Conservation (phyloP, 2,329 filamentous ascomycete species). For the Colletotrichum abscissum region DNA sequence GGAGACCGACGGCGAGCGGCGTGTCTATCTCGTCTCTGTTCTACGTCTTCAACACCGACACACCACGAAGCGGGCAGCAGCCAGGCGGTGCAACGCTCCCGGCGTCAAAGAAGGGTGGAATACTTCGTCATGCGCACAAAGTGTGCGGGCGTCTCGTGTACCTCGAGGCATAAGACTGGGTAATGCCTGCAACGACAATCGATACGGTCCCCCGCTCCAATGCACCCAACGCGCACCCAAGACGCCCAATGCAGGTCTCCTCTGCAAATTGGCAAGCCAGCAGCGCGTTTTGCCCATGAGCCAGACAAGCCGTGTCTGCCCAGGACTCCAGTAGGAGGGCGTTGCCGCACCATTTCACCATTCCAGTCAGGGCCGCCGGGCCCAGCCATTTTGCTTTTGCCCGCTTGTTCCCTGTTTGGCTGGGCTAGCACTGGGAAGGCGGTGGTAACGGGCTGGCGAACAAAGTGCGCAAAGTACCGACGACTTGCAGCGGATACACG, state of each 20-base stretch:
- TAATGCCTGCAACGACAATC: slow-evolving; percentile 28
- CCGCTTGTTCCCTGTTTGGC: slow-evolving; percentile 33
- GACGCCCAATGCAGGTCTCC: slow-evolving; percentile 27
- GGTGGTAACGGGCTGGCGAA: slow-evolving; percentile 16
- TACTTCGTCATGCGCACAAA: slow-evolving; percentile 30
- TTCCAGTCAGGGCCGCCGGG: slow-evolving; percentile 26
- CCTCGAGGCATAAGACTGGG: slow-evolving; percentile 18
- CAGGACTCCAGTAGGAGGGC: slow-evolving; percentile 7
- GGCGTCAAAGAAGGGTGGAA: slow-evolving; percentile 23
- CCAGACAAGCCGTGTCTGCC: slow-evolving; percentile 12
- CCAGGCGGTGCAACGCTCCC: slow-evolving; percentile 24
- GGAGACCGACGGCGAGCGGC: background rate
- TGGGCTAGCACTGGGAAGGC: slow-evolving; percentile 19
- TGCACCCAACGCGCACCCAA: slow-evolving; percentile 17
- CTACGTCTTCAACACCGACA: background rate
- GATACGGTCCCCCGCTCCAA: slow-evolving; percentile 16
- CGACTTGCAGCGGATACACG: slow-evolving; percentile 32
- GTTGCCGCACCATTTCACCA: slow-evolving; percentile 33
- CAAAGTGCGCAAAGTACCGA: slow-evolving; percentile 34
- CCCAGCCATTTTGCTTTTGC: slow-evolving; percentile 36
- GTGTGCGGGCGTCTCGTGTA: slow-evolving; percentile 22
- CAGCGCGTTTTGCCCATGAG: slow-evolving; percentile 19
- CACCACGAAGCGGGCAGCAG: background rate
- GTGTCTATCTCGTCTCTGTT: background rate
- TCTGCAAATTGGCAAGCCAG: slow-evolving; percentile 23